These are phyloP conservation scores for Thymus mandschuricus DNA, from an alignment of 257 asterid species.

Conservation along the genomic window DNA sequence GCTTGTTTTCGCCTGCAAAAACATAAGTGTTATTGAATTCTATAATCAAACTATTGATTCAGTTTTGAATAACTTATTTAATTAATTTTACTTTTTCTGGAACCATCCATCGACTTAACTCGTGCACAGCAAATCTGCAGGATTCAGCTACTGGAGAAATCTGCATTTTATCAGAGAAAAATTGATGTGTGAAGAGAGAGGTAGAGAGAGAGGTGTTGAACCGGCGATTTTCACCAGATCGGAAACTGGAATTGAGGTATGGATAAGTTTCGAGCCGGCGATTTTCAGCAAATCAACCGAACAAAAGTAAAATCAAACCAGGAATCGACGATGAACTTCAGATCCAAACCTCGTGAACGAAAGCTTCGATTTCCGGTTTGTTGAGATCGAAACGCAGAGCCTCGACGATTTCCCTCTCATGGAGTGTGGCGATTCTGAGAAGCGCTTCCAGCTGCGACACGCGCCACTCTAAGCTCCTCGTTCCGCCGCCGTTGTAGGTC, in stretches of 20 bases:
- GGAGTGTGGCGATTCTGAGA: slow-evolving; percentile 42
- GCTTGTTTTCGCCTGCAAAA: slow-evolving; percentile 68
- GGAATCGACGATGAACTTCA: not conserved
- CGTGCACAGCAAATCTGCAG: slow-evolving; percentile 66
- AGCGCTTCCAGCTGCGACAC: slow-evolving; percentile 73
- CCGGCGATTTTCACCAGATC: no score
- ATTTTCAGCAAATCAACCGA: not conserved
- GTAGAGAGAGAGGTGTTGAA: no score
- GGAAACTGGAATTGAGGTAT: no score
- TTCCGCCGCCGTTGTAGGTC: slow-evolving; percentile 56
- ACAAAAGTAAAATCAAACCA: not conserved
- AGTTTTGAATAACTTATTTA: slow-evolving; percentile 15
- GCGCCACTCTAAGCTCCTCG: slow-evolving; percentile 77
- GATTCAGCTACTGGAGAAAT: slow-evolving; percentile 48
- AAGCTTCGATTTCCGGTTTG: slow-evolving; percentile 78
- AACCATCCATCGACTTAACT: slow-evolving; percentile 64
- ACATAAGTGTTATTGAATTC: no score
- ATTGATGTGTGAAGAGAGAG: no score
- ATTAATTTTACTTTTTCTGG: slow-evolving; percentile 59
- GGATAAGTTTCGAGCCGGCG: not conserved
- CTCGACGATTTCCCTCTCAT: slow-evolving; percentile 59
- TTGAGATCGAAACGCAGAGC: slow-evolving; percentile 75
- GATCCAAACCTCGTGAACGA: slow-evolving; percentile 61
- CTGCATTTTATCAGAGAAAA: slow-evolving; percentile 31
- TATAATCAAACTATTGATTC: not conserved